A percentile compares a stretch with the other conserved stretches of the same genome.
phyloP scores from a whole-genome alignment of 2,329 filamentous ascomycete species.

The Aspergillus sp. region DNA sequence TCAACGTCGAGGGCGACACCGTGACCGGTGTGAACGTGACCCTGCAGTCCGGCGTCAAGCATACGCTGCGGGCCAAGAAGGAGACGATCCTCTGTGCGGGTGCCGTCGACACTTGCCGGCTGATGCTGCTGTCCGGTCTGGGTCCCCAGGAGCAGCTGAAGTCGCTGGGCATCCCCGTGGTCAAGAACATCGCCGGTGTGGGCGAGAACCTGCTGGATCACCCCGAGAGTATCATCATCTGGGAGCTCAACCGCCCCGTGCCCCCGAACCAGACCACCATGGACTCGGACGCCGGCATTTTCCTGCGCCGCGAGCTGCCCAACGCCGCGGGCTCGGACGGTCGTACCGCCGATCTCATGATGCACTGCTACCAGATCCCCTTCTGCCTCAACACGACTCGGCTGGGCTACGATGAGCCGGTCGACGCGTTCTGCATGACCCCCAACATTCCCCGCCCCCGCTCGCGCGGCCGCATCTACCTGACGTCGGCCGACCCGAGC shows the following conservation, averaged over 20 bases:
- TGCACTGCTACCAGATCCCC: slow-evolving; percentile 95
- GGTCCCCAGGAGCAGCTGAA: slow-evolving; percentile 53
- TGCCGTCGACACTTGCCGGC: slow-evolving; percentile 75
- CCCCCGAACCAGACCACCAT: slow-evolving; percentile 81
- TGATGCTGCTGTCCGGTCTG: slow-evolving; percentile 55
- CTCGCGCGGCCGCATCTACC: slow-evolving; percentile 73
- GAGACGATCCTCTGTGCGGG: slow-evolving; percentile 81
- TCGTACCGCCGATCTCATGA: slow-evolving; percentile 83
- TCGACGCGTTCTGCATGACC: slow-evolving; percentile 89
- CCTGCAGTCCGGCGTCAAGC: slow-evolving; percentile 58
- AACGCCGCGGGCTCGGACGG: slow-evolving; percentile 70
- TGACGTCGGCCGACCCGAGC: slow-evolving; percentile 70
- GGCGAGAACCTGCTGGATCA: slow-evolving; percentile 66
- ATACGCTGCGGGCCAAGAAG: slow-evolving; percentile 59
- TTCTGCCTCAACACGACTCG: slow-evolving; percentile 83
- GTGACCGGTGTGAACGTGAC: slow-evolving; percentile 74
- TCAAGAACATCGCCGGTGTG: slow-evolving; percentile 61
- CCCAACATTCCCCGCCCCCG: slow-evolving; percentile 84
- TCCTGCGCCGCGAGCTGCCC: slow-evolving; percentile 73
- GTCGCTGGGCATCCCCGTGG: slow-evolving; percentile 56
- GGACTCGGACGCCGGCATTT: slow-evolving; percentile 87
- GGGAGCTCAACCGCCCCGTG: slow-evolving; percentile 78
- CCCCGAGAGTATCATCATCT: slow-evolving; percentile 66
- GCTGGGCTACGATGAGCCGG: slow-evolving; percentile 69
- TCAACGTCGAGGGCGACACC: slow-evolving; percentile 68